Conservation (phyloP, 371 early-diverging fungal genomes). For the Rhizopus sp. region DNA sequence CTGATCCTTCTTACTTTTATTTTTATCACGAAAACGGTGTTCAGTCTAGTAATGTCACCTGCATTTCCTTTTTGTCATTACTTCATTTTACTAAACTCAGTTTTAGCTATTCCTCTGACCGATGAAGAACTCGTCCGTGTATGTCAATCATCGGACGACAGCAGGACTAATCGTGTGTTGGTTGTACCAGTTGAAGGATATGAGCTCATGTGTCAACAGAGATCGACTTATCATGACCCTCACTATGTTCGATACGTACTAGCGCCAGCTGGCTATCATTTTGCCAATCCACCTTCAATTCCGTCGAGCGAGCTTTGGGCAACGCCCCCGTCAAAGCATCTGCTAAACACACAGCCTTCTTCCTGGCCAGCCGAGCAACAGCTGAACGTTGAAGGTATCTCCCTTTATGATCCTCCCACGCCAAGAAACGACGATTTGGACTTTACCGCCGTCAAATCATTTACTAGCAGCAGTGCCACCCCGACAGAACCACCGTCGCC, state of each 20-base stretch:
- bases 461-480: background rate
- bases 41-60: conserved; percentile 19
- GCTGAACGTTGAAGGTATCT: conserved; percentile 12
- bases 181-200: conserved; percentile 23
- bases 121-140: conserved; percentile 27
- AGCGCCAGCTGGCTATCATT: conserved; percentile 12
- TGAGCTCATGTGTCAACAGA: conserved; percentile 12
- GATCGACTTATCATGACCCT: background rate
- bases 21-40: conserved; percentile 36
- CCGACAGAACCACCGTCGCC: conserved; percentile 17
- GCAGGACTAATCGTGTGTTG: conserved; percentile 23
- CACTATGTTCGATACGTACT: conserved; percentile 9
- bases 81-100: too few relatives aligned
- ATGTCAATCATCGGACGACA: conserved; percentile 31
- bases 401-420: conserved; percentile 26
- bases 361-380: conserved; percentile 16
- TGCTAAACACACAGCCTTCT: background rate
- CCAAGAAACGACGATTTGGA: conserved; percentile 1
- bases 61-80: too few relatives aligned
- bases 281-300: conserved; percentile 14
- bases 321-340: background rate
- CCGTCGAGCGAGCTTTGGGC: conserved; percentile 12
- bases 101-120: conserved; percentile 22
- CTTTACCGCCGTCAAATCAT: background rate
- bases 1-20: conserved; percentile 23